Conservation (phyloP, 441 rosid species). For the Euphorbia neoarborescens region DNA sequence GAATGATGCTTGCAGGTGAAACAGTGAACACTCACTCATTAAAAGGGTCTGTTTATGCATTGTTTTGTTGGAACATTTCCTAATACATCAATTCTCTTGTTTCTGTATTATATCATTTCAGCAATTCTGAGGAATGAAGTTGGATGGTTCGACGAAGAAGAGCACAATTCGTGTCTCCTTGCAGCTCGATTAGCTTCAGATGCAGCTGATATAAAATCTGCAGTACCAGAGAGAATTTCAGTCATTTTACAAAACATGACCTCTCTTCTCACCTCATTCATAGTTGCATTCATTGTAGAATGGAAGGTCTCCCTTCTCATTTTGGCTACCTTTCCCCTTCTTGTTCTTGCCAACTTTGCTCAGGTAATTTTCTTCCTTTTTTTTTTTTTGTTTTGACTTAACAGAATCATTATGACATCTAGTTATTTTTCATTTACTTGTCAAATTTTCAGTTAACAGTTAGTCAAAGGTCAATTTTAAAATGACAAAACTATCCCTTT, state of each 20-base stretch:
- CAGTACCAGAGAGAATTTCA: conserved; percentile 88
- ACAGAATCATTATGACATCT: neutral
- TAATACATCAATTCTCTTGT: neutral
- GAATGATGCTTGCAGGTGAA: conserved; percentile 98
- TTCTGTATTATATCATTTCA: conserved; percentile 17
- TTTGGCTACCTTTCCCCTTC: conserved; percentile 84
- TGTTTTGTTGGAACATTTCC: neutral
- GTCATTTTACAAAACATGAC: conserved; percentile 98
- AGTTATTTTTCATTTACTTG: neutral
- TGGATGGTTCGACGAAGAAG: conserved; percentile 98
- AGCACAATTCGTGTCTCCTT: conserved; percentile 86
- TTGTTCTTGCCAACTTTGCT: conserved; percentile 97
- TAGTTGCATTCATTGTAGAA: conserved; percentile 92
- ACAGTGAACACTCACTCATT: conserved; percentile 7
- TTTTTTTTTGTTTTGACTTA: neutral
- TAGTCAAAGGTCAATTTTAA: neutral
- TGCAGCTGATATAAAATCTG: conserved; percentile 92
- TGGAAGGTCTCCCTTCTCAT: conserved; percentile 99
- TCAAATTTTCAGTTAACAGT: neutral
- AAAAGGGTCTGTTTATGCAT: neutral
- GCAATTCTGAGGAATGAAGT: conserved; percentile 95
- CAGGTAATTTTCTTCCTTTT: conserved; percentile 46
- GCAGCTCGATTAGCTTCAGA: conserved; percentile 84
- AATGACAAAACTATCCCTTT: neutral
- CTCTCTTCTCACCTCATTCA: conserved; percentile 91